phyloP scores from a whole-genome alignment of 2,329 filamentous ascomycete genomes.

The Pseudogymnoascus sp. region DNA sequence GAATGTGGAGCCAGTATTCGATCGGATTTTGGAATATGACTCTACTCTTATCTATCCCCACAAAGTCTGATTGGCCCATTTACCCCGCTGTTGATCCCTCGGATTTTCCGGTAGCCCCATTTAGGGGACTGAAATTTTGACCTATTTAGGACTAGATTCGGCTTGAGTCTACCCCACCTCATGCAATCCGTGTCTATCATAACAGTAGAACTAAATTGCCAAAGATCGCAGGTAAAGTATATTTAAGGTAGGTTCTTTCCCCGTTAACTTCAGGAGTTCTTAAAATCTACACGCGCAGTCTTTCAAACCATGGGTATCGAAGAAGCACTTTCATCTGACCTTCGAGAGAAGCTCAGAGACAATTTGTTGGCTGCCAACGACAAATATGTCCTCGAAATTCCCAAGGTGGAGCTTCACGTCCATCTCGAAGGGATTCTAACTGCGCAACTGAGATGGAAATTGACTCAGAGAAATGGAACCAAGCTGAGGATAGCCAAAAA shows the following conservation, averaged over 20 bases:
- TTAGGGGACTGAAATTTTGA: not conserved
- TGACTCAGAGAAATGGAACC: slow-evolving; percentile 59
- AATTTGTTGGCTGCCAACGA: slow-evolving; percentile 8
- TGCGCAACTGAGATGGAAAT: slow-evolving; percentile 59
- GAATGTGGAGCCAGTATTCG: not conserved
- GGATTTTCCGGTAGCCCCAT: not conserved
- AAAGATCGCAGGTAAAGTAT: not conserved
- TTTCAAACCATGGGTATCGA: not conserved
- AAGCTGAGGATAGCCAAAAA: slow-evolving; percentile 37
- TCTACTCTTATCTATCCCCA: not conserved
- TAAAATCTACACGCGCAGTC: not conserved
- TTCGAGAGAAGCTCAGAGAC: not conserved
- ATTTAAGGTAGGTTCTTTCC: not conserved
- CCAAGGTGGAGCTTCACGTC: slow-evolving; percentile 75
- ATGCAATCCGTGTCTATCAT: not conserved
- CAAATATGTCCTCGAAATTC: slow-evolving; percentile 54
- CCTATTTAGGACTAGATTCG: not conserved
- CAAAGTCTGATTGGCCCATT: not conserved
- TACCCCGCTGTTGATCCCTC: not conserved
- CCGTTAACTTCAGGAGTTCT: not conserved
- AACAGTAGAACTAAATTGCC: not conserved
- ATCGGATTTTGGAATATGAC: not conserved
- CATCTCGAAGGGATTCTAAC: slow-evolving; percentile 70
- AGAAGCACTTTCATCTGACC: not conserved
- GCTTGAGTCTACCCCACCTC: not conserved